Evolutionary conservation across 1,139 yeast species (phyloP), one percentile per base, ranked within the genome.

Genomic region (Citeromyces siamensis): DNA sequence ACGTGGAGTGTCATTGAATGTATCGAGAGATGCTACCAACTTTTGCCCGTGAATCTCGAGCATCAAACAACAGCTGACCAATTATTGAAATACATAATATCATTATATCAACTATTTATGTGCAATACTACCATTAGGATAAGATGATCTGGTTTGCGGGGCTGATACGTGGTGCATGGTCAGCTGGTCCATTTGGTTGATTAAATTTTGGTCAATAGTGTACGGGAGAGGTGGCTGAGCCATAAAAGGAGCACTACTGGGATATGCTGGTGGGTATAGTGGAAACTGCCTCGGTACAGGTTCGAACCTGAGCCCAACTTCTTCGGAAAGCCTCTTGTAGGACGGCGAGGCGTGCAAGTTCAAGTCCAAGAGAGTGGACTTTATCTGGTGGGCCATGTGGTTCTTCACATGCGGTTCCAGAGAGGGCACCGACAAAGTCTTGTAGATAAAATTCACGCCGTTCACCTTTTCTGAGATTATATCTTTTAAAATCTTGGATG

Each of bases 241-340:
- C 31, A 26, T 26, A 9, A 26, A 26, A 8, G 31, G 31, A 13
- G 31, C 31, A 9, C 16, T 26, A 26, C 16, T 26, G 16, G 31
- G 17, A 26, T 5, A 26, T 13, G 31, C 16, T 26, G 31, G 31
- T 9, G 31, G 31, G 31, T 26, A 26, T 26, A 26, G 16, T 6
- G 31, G 4, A 10, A 26, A 26, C 9, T 26, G 31, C 16, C 31
- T 26, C 12, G 31, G 16, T 7, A 17, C 9, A 26, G 31, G 31
- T 37, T 44, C 42, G 29, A 43, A 44, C 36, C 49, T 48, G 37
- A 88, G 63, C 6, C 97, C 97, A 44, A 86, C 93, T 55, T 90
- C 97, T 46, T 90, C 97, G 74, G 88, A 73, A 41, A 90, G 64
- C 46, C 94, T 75, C 53, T 84, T 83, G 57, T 85, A 84, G 19